Base-by-base conservation (phyloP, 768 basidiomycete species). In the Phlebiopsis gigantea region DNA sequence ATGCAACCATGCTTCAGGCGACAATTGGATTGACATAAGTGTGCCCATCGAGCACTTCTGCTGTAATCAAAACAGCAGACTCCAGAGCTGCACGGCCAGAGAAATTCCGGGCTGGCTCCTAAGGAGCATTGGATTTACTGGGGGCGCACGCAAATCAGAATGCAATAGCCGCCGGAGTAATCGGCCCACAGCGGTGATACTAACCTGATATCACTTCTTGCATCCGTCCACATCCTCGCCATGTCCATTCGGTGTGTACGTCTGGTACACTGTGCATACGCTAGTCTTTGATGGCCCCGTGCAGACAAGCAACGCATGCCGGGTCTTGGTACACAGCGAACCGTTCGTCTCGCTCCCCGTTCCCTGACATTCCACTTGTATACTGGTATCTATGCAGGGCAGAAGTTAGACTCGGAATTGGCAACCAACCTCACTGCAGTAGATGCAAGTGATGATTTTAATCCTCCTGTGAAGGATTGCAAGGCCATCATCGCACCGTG, bases 401-500 rank as follows among this genome's bases (percentile, higher is more conserved):
- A 73, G 31, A 70, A 79, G 53, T 79, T 98, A 21, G 68, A 82
- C 59, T 56, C 68, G 0, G 81, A 96, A 66, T 79, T 98, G 30
- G 66, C 75, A 1, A 61, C 64, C 17, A 93, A 88, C 80, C 76
- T 98, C 7, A 71, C 67, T 5, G 75, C 73, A 28, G 91, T 91
- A 26, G 70, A 78, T 24, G 56, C 78, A 29, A 73, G 76, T 2
- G 71, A 75, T 24, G 57, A 80, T 64, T 83, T 84, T 75, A 65
- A 71, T 1, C 87, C 83, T 42, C 93, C 94, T 1, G 77, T 93
- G 62, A 65, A 72, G 49, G 81, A 84, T 26, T 83, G 81, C 62
- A 88, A 82, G 68, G 97, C 95, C n/a, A 80, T 99, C 67, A 95
- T 99, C 45, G 95, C 90, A 19, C 97, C 97, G 94, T 98, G 65